Evolutionary conservation across 805 yeast genomes (phyloP).

Genomic region (Candida nemodendra): DNA sequence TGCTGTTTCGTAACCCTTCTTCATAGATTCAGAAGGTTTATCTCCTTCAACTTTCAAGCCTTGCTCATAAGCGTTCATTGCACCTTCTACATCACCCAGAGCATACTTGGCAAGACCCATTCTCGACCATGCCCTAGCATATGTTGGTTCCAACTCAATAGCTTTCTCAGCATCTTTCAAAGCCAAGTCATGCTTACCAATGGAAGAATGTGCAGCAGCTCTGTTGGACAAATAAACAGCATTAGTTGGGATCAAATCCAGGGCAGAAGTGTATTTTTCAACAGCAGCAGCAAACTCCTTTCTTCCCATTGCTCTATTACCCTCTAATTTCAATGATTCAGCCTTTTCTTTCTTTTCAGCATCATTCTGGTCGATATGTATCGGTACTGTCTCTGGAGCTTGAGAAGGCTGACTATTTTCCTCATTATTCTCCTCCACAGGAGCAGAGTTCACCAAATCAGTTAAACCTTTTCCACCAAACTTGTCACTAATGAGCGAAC

Average conservation of each 20-base stretch:
- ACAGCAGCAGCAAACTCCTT: conserved; percentile 72
- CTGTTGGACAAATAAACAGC: conserved; percentile 89
- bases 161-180: conserved; percentile 82
- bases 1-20: conserved; percentile 90
- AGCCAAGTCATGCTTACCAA: conserved; percentile 72
- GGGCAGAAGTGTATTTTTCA: conserved; percentile 76
- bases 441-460: conserved; percentile 38
- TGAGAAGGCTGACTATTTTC: not conserved
- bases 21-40: conserved; percentile 82
- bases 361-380: conserved; percentile 44
- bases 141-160: conserved; percentile 69
- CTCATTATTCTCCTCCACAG: conserved; percentile 7
- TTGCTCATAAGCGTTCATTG: conserved; percentile 84
- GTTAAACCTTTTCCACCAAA: conserved; percentile 49
- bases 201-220: conserved; percentile 92
- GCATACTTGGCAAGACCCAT: conserved; percentile 93
- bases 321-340: conserved; percentile 80
- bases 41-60: conserved; percentile 90
- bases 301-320: conserved; percentile 85
- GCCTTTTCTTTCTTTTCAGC: conserved; percentile 67
- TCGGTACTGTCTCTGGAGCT: conserved; percentile 33
- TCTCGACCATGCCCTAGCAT: conserved; percentile 92
- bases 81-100: conserved; percentile 86
- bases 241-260: conserved; percentile 64
- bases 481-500: conserved; percentile 31